Base-by-base conservation (phyloP, 805 yeast genomes). In the Cyberlindnera japonica region DNA sequence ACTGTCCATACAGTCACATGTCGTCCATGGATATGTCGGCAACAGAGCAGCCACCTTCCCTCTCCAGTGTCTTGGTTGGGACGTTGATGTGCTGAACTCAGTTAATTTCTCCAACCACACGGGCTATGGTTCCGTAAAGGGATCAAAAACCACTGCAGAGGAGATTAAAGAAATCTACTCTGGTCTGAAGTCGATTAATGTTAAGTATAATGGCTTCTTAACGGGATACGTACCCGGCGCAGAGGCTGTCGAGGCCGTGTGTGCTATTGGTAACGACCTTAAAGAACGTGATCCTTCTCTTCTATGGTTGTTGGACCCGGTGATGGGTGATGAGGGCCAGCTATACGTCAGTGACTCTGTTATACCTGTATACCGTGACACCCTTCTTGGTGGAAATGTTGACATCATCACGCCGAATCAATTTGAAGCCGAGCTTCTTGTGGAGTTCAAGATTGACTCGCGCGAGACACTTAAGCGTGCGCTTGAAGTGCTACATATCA, bases 321-420 rank as follows among this genome's bases (percentile, higher is more conserved):
- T 83, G 0, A 75, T 83, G 80, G 93, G 93, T 1, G 93, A 83
- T 55, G 84, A 82, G 51, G 86, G 86, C 18, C 71, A 72, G 43
- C 48, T 83, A 17, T 83, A 83, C 49, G 93, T 83, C 4, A 74
- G 75, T 38, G 67, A 69, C 26, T 68, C 66, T 25, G 79, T 75
- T 2, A 72, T 84, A 6, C 82, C 95, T 1, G 73, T 72, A 5
- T 81, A 82, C 51, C 66, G 69, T 50, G 48, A 62, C 4, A 64
- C 79, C 12, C 55, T 81, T 21, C 48, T 58, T 15, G 50, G 53
- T 29, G 77, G 71, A 6, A 53, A 47, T 2, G 83, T 89, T 8
- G 87, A 84, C 50, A 65, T 87, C 8, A 76, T 86, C 13, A 90
- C 97, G 0, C 98, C 98, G 3, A 90, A 90, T 59, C 95, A 86